Conservation (phyloP, 257 asterid genomes). For the Catharanthus roseus region DNA sequence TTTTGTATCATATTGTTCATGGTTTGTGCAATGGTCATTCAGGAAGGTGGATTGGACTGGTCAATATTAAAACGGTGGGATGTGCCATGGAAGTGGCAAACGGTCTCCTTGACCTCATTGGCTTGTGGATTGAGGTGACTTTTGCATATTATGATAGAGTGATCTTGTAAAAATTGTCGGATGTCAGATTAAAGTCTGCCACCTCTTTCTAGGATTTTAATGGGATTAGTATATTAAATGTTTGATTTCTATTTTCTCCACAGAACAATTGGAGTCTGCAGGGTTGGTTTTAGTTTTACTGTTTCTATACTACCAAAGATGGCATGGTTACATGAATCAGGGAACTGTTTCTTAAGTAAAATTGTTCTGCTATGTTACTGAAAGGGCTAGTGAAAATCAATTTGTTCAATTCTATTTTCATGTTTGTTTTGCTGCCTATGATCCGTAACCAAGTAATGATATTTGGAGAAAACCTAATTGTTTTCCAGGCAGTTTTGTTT, state of each 20-base stretch:
- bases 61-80: conserved; percentile 81
- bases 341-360: neutral
- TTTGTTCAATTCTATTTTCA: neutral
- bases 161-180: neutral
- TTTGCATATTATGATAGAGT: conserved; percentile 8
- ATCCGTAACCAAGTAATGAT: conserved; percentile 5
- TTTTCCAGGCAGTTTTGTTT: conserved; percentile 90
- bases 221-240: neutral
- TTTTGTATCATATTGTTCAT: conserved; percentile 1
- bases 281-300: neutral
- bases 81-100: conserved; percentile 99
- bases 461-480: conserved; percentile 38
- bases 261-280: neutral
- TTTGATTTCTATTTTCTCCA: neutral
- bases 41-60: conserved; percentile 56
- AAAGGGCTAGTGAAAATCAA: neutral
- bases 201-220: neutral
- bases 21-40: conserved; percentile 17
- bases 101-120: conserved; percentile 74
- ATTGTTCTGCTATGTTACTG: conserved; percentile 3
- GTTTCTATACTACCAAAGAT: neutral
- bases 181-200: neutral
- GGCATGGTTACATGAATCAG: neutral
- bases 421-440: neutral
- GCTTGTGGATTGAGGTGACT: conserved; percentile 95